Percentiles rank a stretch among this genome's conserved stretches.
Evolutionary conservation across 73 alveolate genomes (phyloP).

Genomic region (Durusdinium trenchii): DNA sequence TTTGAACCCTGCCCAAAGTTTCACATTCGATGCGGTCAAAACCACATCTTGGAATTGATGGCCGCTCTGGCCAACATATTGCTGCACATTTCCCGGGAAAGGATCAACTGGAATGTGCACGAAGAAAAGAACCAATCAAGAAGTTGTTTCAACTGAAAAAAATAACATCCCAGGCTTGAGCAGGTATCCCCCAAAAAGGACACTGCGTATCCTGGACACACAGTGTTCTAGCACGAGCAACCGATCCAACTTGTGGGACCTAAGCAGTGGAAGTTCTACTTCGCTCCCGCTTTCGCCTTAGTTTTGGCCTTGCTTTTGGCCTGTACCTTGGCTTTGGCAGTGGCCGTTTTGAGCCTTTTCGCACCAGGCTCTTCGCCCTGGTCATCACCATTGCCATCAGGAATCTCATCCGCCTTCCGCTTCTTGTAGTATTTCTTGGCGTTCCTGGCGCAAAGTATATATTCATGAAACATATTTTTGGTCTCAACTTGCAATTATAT

Average conservation of each 20-base stretch:
- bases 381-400: not conserved
- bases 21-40: too few relatives aligned
- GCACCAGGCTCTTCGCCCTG: not conserved
- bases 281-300: not conserved
- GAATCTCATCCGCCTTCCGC: not conserved
- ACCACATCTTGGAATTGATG: too few relatives aligned
- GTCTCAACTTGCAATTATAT: too few relatives aligned
- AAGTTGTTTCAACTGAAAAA: not conserved
- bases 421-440: not conserved
- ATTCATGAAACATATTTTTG: not conserved
- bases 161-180: not conserved
- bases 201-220: constrained; percentile 33
- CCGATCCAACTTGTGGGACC: not conserved
- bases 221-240: not conserved
- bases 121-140: too few relatives aligned
- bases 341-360: not conserved
- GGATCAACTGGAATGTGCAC: too few relatives aligned
- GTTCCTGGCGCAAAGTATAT: not conserved
- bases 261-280: not conserved
- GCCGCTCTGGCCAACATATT: too few relatives aligned
- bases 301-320: not conserved
- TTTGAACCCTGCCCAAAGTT: too few relatives aligned
- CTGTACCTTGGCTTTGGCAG: not conserved
- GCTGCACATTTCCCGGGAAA: too few relatives aligned
- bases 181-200: not conserved